Evolutionary conservation across 805 yeast genomes (phyloP), one percentile per base, ranked within the genome.

Genomic region (Candida nonsorbophila): DNA sequence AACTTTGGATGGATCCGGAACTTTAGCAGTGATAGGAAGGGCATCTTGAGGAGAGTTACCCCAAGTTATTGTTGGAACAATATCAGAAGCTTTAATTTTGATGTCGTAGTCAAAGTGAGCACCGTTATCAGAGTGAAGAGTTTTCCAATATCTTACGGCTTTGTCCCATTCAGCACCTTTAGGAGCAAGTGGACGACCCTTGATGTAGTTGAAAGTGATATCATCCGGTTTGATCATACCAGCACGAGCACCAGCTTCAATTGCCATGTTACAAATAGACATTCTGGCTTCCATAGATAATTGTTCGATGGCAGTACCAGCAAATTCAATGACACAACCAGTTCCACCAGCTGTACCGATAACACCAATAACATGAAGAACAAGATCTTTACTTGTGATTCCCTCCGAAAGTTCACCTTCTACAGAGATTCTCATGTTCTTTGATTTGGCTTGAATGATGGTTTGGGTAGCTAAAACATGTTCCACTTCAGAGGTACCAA

Each of bases 341-440:
- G 97, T 92, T 66, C 98, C 98, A 63, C 98, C 98, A 37, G 98
- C 98, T 42, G 98, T 92, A 64, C 98, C 98, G 52, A 92, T 92
- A 29, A 79, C 78, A 46, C 97, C 96, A 51, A 92, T 92, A 24
- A 92, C 92, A 56, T 92, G 97, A 37, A 92, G 72, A 43, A 92
- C 79, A 47, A 92, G 69, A 65, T 92, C 98, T 71, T 92, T 92
- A 25, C 97, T 92, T 12, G 98, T 90, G 58, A 92, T 81, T 30
- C 97, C 97, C 22, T 84, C 83, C 21, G 69, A 62, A 44, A 92
- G 73, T 44, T 82, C 83, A 41, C 98, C 98, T 36, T 79, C 77
- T 15, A 92, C 84, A 38, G 69, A 58, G 45, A 92, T 80, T 53
- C 92, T 74, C 98, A 92, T 92, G 68, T 92, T 92, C 59, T 90